These are phyloP conservation scores for Phytophthora hibernalis DNA, from an alignment of 352 stramenopile genomes.

Conservation along the genomic window DNA sequence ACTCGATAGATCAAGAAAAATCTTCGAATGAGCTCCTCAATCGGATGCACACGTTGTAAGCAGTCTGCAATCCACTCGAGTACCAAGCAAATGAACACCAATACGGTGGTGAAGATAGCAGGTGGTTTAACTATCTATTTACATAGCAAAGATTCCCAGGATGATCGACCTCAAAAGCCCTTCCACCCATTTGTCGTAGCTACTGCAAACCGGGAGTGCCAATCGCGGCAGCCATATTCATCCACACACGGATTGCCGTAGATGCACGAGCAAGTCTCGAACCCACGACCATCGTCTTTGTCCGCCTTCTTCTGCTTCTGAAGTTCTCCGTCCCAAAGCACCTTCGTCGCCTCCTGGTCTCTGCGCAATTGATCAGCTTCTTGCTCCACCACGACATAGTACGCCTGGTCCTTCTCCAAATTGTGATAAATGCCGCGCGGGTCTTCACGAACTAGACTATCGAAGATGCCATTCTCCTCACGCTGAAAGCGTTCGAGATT, in stretches of 20 bases:
- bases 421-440: constrained; percentile 74
- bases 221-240: constrained; percentile 91
- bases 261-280: constrained; percentile 90
- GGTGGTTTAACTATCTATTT: too few relatives aligned
- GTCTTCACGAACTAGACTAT: constrained; percentile 73
- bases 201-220: constrained; percentile 85
- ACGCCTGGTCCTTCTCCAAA: constrained; percentile 70
- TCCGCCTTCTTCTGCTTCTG: constrained; percentile 42
- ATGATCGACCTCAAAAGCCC: constrained; percentile 70
- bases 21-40: too few relatives aligned
- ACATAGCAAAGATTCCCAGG: too few relatives aligned
- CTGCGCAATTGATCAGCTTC: constrained; percentile 70
- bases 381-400: constrained; percentile 88
- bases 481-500: constrained; percentile 60
- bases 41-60: too few relatives aligned
- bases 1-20: too few relatives aligned
- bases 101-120: too few relatives aligned
- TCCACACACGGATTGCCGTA: constrained; percentile 92
- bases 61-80: too few relatives aligned
- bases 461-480: constrained; percentile 55
- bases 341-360: constrained; percentile 70
- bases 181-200: constrained; percentile 91
- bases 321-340: constrained; percentile 49
- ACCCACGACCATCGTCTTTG: constrained; percentile 68
- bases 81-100: too few relatives aligned